phyloP scores from a whole-genome alignment of 2,329 filamentous ascomycete species.

The Neofusicoccum parvum region DNA sequence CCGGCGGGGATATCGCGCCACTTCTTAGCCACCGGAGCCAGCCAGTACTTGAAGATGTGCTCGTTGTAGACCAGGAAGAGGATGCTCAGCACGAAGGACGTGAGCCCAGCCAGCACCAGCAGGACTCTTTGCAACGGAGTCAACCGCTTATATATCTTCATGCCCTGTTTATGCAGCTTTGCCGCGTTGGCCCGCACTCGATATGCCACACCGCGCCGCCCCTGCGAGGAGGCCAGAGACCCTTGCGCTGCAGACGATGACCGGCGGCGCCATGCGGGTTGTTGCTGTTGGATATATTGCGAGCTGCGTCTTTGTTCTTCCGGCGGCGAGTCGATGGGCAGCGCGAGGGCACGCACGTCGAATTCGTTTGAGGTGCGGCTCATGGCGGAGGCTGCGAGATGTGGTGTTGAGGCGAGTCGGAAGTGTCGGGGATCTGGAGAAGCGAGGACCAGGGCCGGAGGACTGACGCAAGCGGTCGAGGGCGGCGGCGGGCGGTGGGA shows the following conservation, averaged over 20 bases:
- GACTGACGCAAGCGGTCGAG: neutral
- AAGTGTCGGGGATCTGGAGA: neutral
- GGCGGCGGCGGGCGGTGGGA: neutral
- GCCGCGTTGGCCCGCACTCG: constrained; percentile 47
- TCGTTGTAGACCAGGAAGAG: constrained; percentile 78
- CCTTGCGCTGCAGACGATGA: constrained; percentile 35
- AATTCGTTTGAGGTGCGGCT: constrained; percentile 44
- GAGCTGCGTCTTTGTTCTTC: constrained; percentile 44
- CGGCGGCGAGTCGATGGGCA: constrained; percentile 53
- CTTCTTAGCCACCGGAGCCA: constrained; percentile 71
- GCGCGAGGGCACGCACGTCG: constrained; percentile 55
- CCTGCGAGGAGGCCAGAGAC: constrained; percentile 24
- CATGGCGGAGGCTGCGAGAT: constrained; percentile 31
- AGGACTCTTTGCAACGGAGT: constrained; percentile 64
- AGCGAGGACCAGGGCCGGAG: neutral
- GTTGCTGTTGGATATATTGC: neutral
- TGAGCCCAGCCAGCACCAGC: constrained; percentile 54
- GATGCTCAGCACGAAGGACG: constrained; percentile 60
- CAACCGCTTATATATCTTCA: constrained; percentile 58
- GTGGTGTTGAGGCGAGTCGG: neutral
- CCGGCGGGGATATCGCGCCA: constrained; percentile 77
- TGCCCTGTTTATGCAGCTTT: constrained; percentile 48
- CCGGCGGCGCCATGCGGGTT: constrained; percentile 56
- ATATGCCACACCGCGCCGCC: constrained; percentile 39
- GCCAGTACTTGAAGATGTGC: constrained; percentile 68